Base-by-base conservation (phyloP, 2,329 filamentous ascomycete genomes). In the Microsporum audouinii region DNA sequence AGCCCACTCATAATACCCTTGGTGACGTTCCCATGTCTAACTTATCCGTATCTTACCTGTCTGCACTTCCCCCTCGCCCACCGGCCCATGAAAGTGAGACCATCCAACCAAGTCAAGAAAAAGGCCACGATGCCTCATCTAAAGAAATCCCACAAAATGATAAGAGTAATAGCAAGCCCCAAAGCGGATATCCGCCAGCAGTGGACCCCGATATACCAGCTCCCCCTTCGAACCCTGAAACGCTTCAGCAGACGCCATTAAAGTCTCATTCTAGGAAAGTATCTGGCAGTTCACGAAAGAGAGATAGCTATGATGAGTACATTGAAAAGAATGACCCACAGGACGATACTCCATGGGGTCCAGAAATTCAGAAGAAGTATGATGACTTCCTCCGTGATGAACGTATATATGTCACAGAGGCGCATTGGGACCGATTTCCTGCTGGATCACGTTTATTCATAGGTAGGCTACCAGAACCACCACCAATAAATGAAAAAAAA, bases 391-490 rank as follows among this genome's bases (percentile, higher is more conserved):
- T 80, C n/a, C 75, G 76, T 59, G 73, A 79, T 64, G 78, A 80
- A 68, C 71, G 78, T 49, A 66, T 75, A n/a, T 79, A 79, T 67
- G 78, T 80, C 27, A 78, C 78, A 0, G 78, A 80, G 67, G 78
- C 77, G 33, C 73, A 78, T 27, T 80, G 78, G 78, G 78, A 80
- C 68, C 75, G 77, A 29, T 80, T 80, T 63, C 77, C 78, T 2
- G 66, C 71, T 14, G 77, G 77, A 0, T 80, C 78, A 8, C 70
- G 78, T 61, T 65, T 80, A 33, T 80, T 80, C 69, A 76, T 80
- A 62, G 78, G 78, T 77, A 58, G 68, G 76, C 73, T 33, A 34
- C 31, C 31, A 38, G 31, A 23, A n/a, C 17, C 17, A 1, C 17
- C 7, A 39, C 31, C 17, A 60, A 6, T 43, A 6, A 41, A 27